Evolutionary conservation across 768 basidiomycete genomes (phyloP), one percentile per base, ranked within the genome.

Genomic region (button mushroom (Agaricus bisporus)): DNA sequence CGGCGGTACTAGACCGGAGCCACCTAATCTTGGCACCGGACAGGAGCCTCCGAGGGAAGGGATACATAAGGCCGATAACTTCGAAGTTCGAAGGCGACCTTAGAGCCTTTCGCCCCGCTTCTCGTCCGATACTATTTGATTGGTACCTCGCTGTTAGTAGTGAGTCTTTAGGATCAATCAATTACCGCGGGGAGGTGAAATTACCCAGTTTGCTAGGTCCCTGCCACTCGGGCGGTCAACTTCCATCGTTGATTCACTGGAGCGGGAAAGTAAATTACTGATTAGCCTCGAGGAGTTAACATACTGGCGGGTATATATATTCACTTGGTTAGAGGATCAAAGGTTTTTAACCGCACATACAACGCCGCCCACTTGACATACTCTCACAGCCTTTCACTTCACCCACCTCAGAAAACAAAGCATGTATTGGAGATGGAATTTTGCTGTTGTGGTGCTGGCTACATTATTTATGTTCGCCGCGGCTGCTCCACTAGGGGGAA

Each of bases 401-500:
- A 17, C 11, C 25, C 8, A 9, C 14, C 29, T 32, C 11, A 4
- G 18, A 36, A 37, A 11, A 49, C 41, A 28, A 29, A 43, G 20
- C 35, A 59, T 56, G 58, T 49, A 49, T 48, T 53, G 51, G 42
- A 35, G 55, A 35, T 36, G 56, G 35, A 42, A 56, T 25, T 8
- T 59, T 32, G 41, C 49, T 26, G 37, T 43, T 10, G 39, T 51
- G 44, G 10, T 56, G 39, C 41, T 56, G 17, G 45, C 43, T 25
- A 36, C 46, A 37, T n/a, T 55, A n/a, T 18, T 42, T 11, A 35
- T 49, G 41, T 39, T 56, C 11, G 43, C 39, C 20, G 41, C 38
- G 37, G 58, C 55, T 17, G 55, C 55, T 9, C 55, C 58, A 22
- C 38, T 42, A 41, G 54, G 45, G 26, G 35, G 20, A 10, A 20